Conservation (phyloP, 108 stramenopile species). For the Cyclostephanos invisitatus region DNA sequence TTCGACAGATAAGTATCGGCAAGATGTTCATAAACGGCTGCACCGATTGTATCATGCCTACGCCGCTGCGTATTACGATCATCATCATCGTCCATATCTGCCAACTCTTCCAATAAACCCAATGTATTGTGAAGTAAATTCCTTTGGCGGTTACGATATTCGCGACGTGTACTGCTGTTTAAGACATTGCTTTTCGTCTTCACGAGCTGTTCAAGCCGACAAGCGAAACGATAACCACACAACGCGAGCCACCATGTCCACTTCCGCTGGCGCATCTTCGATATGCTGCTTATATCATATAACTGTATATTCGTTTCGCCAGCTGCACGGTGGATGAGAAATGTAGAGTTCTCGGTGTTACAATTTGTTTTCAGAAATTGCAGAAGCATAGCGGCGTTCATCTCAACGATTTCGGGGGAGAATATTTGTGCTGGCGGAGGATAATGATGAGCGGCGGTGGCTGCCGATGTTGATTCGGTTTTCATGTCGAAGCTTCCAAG, state of each 20-base stretch:
- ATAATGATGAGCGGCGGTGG: slow-evolving; percentile 8
- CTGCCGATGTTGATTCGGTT: slow-evolving; percentile 9
- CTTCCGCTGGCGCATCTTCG: slow-evolving; percentile 72
- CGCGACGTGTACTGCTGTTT: slow-evolving; percentile 39
- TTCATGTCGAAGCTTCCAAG: slow-evolving; percentile 35
- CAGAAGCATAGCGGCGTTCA: slow-evolving; percentile 82
- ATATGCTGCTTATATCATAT: slow-evolving; percentile 78
- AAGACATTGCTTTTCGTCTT: slow-evolving; percentile 17
- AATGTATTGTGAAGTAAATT: slow-evolving; percentile 72
- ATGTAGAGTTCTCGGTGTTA: slow-evolving; percentile 77
- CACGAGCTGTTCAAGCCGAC: slow-evolving; percentile 66
- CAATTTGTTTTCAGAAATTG: slow-evolving; percentile 84
- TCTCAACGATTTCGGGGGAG: slow-evolving; percentile 83
- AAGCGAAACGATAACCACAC: slow-evolving; percentile 82
- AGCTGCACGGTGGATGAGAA: slow-evolving; percentile 64
- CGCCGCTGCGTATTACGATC: slow-evolving; percentile 26
- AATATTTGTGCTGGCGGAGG: slow-evolving; percentile 49
- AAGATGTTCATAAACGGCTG: slow-evolving; percentile 76
- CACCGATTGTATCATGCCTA: slow-evolving; percentile 77
- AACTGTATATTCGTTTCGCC: slow-evolving; percentile 79
- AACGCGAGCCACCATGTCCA: slow-evolving; percentile 90
- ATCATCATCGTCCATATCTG: slow-evolving; percentile 69
- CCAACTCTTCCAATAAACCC: slow-evolving; percentile 73
- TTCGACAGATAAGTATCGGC: slow-evolving; percentile 77
- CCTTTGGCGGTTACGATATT: slow-evolving; percentile 79